phyloP scores from a whole-genome alignment of 2,329 filamentous ascomycete species.

The Biscogniauxia mediterranea region DNA sequence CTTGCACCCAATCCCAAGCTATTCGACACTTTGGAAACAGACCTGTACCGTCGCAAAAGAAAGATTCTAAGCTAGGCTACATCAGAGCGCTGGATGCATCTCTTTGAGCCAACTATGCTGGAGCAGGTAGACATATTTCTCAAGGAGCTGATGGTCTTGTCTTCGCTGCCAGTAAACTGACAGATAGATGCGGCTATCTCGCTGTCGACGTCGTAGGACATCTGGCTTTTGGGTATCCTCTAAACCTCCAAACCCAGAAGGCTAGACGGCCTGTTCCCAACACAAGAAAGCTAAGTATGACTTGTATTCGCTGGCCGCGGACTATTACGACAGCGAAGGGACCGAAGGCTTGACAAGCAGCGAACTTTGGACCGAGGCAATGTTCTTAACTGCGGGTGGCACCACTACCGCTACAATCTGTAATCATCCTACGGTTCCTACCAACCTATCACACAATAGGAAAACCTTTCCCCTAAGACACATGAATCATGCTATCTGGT shows the following conservation, averaged over 20 bases:
- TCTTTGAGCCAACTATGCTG: conserved; percentile 18
- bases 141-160: conserved; percentile 4
- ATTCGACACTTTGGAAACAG: no score
- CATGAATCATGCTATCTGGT: no score
- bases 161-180: conserved; percentile 9
- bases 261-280: conserved; percentile 13
- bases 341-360: conserved; percentile 5
- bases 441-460: no score
- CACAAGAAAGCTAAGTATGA: conserved; percentile 8
- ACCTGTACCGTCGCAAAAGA: conserved; percentile 4
- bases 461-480: no score
- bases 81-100: conserved; percentile 16
- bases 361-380: conserved; percentile 14
- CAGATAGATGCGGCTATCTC: conserved; percentile 8
- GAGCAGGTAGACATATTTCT: conserved; percentile 12
- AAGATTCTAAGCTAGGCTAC: conserved; percentile 12
- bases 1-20: no score
- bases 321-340: conserved; percentile 2
- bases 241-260: conserved; percentile 11
- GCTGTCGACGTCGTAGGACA: conserved; percentile 12
- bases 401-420: conserved; percentile 5
- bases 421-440: no score
- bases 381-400: conserved; percentile 13
- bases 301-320: conserved; percentile 12
- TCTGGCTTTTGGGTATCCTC: conserved; percentile 14